These are phyloP conservation scores for Cucumis sativus DNA, from an alignment of 306 rosid species.

Conservation along the genomic window Cucumber_9930_V3 NC_026661.2:4521001-4521500, in stretches of 20 bases:
- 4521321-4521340: background rate
- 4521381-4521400: background rate
- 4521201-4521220: background rate
- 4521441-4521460: background rate
- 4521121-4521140: slow-evolving; percentile 83
- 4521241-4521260: background rate
- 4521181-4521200: slow-evolving; percentile 23
- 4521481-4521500: background rate
- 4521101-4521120: slow-evolving; percentile 96
- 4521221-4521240: background rate
- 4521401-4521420: background rate
- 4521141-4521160: slow-evolving; percentile 78
- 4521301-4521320: background rate
- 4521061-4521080: slow-evolving; percentile 57
- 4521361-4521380: background rate
- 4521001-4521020: slow-evolving; percentile 90
- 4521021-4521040: slow-evolving; percentile 89
- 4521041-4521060: slow-evolving; percentile 50
- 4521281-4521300: background rate
- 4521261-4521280: background rate
- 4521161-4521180: slow-evolving; percentile 31
- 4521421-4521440: background rate
- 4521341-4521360: background rate
- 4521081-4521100: slow-evolving; percentile 89
- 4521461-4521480: background rate